A percentile compares a stretch with the other conserved stretches of the same genome.
These are phyloP conservation scores for Hypoxylon sp. DNA, from an alignment of 2,329 filamentous ascomycete species.

Conservation along the genomic window DNA sequence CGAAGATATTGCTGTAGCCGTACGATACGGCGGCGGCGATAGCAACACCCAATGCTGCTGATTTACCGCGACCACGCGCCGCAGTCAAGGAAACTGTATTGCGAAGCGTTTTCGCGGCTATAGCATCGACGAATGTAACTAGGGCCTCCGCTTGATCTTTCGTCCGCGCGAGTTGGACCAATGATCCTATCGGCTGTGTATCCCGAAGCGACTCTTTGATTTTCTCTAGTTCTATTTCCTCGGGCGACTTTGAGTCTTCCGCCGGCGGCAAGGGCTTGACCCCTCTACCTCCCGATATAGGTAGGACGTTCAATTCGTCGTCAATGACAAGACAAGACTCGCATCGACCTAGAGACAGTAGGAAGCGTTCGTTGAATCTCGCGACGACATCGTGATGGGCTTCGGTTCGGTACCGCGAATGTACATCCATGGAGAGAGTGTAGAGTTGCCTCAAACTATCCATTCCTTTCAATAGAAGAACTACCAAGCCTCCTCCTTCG, in stretches of 20 bases:
- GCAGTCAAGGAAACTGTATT: conserved; percentile 96
- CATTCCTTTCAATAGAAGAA: conserved; percentile 95
- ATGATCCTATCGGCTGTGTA: conserved; percentile 85
- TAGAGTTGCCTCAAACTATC: conserved; percentile 97
- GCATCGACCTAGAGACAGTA: conserved; percentile 94
- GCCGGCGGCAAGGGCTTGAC: conserved; percentile 86
- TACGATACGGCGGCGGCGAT: conserved; percentile 95
- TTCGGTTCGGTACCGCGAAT: conserved; percentile 95
- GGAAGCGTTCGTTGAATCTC: conserved; percentile 97
- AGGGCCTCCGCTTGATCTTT: conserved; percentile 97
- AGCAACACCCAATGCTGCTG: conserved; percentile 91
- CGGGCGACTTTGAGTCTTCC: conserved; percentile 79
- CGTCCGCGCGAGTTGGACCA: conserved; percentile 88
- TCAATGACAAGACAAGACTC: conserved; percentile 95
- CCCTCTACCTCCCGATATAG: conserved; percentile 94
- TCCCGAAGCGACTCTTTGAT: conserved; percentile 92
- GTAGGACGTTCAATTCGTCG: conserved; percentile 96
- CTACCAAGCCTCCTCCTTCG: conserved; percentile 92
- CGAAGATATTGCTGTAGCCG: conserved; percentile 99
- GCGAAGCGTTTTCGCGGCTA: conserved; percentile 93
- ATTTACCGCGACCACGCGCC: conserved; percentile 95
- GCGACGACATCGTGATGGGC: conserved; percentile 95
- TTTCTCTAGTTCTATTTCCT: conserved; percentile 82
- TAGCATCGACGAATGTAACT: conserved; percentile 96
- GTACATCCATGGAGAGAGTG: conserved; percentile 97